Percentiles rank a stretch among this genome's conserved stretches.
Evolutionary conservation across 164 flowering plant species (phyloP).

Genomic region (Platanus orientalis): DNA sequence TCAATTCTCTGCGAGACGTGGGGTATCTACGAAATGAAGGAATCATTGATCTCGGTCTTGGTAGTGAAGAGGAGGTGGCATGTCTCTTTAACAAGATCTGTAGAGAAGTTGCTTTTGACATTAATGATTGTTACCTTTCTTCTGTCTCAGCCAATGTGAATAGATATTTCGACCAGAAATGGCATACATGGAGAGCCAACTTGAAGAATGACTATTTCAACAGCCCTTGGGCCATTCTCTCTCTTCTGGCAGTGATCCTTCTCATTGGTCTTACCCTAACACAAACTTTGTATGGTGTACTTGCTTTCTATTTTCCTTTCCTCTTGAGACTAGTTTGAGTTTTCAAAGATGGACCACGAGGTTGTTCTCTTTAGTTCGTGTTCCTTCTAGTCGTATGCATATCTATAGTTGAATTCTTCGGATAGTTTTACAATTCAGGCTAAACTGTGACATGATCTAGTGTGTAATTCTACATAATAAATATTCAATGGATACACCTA

Average conservation of each 20-base stretch:
- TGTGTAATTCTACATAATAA: no score
- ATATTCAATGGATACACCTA: no score
- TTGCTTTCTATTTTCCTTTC: constrained; percentile 9
- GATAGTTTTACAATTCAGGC: no score
- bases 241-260: constrained; percentile 15
- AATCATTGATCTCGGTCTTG: constrained; percentile 23
- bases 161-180: constrained; percentile 3
- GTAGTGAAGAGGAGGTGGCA: constrained; percentile 23
- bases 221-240: constrained; percentile 19
- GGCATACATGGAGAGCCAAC: constrained; percentile 13
- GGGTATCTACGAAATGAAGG: constrained; percentile 10
- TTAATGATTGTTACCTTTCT: constrained; percentile 17
- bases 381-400: no score
- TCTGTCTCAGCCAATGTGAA: not conserved
- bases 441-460: no score
- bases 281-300: constrained; percentile 9
- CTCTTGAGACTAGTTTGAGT: no score
- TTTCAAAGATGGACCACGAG: no score
- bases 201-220: constrained; percentile 21
- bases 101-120: constrained; percentile 17
- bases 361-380: no score
- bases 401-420: no score
- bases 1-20: constrained; percentile 18
- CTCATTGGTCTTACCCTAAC: constrained; percentile 14
- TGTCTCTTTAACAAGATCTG: constrained; percentile 20